phyloP scores from a whole-genome alignment of 352 stramenopile species.

The Globisporangium cystogenes region DNA sequence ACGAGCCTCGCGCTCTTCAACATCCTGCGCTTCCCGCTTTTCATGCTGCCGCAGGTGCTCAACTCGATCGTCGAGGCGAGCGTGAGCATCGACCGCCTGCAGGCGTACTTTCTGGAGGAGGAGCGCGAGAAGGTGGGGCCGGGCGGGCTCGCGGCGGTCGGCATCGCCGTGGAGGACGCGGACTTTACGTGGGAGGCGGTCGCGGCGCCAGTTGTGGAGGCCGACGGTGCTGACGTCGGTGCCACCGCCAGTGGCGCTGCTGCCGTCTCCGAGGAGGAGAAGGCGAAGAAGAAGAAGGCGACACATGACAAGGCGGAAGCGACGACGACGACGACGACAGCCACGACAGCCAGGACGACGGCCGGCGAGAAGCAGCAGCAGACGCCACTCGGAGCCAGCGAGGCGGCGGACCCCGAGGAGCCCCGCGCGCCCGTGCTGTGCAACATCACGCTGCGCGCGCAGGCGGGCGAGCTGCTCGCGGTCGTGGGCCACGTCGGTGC shows the following conservation, averaged over 20 bases:
- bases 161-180: slow-evolving; percentile 31
- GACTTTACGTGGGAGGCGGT: slow-evolving; percentile 60
- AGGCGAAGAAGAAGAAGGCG: slow-evolving; percentile 22
- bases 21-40: slow-evolving; percentile 96
- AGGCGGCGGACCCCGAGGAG: slow-evolving; percentile 5
- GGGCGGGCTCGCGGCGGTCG: slow-evolving; percentile 62
- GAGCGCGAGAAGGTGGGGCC: slow-evolving; percentile 61
- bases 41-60: slow-evolving; percentile 95
- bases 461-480: slow-evolving; percentile 67
- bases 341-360: no score
- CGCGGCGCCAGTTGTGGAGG: slow-evolving; percentile 19
- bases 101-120: slow-evolving; percentile 47
- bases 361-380: no score
- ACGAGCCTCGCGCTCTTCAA: slow-evolving; percentile 61
- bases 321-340: no score
- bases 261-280: no score
- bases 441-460: slow-evolving; percentile 66
- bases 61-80: slow-evolving; percentile 92
- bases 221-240: no score
- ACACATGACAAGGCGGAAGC: no score
- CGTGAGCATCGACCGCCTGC: slow-evolving; percentile 57
- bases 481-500: slow-evolving; percentile 66
- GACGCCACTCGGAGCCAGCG: slow-evolving; percentile 6
- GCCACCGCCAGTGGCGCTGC: no score
- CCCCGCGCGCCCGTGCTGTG: slow-evolving; percentile 29